Evolutionary conservation across 139 green algal species (phyloP).

Genomic region (Pleodorina starrii): DNA sequence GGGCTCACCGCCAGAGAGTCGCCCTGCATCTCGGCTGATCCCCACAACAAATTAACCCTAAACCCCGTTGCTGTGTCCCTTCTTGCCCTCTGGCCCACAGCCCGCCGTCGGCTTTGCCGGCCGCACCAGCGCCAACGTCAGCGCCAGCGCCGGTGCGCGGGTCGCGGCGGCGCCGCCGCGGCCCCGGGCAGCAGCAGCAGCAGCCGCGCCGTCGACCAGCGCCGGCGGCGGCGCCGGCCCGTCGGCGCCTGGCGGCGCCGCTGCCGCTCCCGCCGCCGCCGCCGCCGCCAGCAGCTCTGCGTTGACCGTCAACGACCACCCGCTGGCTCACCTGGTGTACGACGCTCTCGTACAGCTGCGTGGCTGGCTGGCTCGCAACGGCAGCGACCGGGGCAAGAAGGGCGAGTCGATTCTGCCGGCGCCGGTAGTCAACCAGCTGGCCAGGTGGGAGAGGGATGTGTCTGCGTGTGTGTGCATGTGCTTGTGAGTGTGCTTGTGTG

Average conservation of each 20-base stretch:
- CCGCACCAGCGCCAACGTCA: too few relatives aligned
- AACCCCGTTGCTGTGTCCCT: too few relatives aligned
- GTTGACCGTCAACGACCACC: not conserved
- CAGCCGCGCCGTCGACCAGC: too few relatives aligned
- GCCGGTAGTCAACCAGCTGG: constrained; percentile 17
- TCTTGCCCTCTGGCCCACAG: too few relatives aligned
- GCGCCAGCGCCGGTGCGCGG: too few relatives aligned
- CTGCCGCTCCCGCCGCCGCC: not conserved
- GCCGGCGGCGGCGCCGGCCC: not conserved
- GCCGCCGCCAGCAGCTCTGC: not conserved
- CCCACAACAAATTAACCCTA: too few relatives aligned
- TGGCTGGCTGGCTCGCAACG: constrained; percentile 20
- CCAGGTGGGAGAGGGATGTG: not conserved
- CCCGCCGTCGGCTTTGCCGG: too few relatives aligned
- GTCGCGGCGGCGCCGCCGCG: not conserved
- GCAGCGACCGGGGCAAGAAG: constrained; percentile 8
- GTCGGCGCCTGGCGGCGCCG: not conserved
- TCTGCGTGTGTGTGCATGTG: not conserved
- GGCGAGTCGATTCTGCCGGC: constrained; percentile 33
- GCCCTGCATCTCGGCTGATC: too few relatives aligned
- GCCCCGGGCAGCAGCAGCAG: not conserved
- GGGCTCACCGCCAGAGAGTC: too few relatives aligned
- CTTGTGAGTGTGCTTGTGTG: not conserved
- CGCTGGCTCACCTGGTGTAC: constrained; percentile 29
- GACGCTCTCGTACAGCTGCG: constrained; percentile 37